Evolutionary conservation across 2,329 filamentous ascomycete genomes (phyloP).

Genomic region (Venturia oleaginea): DNA sequence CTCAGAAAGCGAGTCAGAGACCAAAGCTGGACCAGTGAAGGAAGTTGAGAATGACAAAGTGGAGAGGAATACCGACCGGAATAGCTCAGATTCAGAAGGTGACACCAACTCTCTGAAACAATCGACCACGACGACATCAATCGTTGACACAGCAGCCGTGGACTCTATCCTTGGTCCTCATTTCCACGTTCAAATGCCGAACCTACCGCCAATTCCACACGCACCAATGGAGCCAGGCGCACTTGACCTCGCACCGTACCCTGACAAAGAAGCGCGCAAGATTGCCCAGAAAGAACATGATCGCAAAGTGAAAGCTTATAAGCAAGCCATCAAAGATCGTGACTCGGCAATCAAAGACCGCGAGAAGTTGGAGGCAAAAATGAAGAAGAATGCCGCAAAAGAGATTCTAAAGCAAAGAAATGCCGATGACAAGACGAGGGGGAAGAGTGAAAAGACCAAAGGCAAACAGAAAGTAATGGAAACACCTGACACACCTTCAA

Average conservation of each 20-base stretch:
- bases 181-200: conserved; percentile 12
- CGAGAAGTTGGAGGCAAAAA: conserved; percentile 46
- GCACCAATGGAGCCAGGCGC: conserved; percentile 46
- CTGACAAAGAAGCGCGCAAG: conserved; percentile 57
- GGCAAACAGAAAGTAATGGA: background rate
- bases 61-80: background rate
- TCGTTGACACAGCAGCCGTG: background rate
- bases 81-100: background rate
- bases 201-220: conserved; percentile 39
- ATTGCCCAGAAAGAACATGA: conserved; percentile 60
- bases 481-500: background rate
- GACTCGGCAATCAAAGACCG: conserved; percentile 56
- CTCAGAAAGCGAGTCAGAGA: conserved; percentile 1
- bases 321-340: conserved; percentile 57
- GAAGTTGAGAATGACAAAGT: conserved; percentile 17
- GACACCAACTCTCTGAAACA: background rate
- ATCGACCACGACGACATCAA: conserved; percentile 7
- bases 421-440: conserved; percentile 3
- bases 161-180: background rate
- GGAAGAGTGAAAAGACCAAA: conserved; percentile 5
- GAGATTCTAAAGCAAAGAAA: conserved; percentile 14
- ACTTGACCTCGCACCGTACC: conserved; percentile 49
- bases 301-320: conserved; percentile 53
- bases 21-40: conserved; percentile 24
- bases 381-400: conserved; percentile 25